Base-by-base conservation (phyloP, 306 rosid species). In the Hylodesmum podocarpum region DNA sequence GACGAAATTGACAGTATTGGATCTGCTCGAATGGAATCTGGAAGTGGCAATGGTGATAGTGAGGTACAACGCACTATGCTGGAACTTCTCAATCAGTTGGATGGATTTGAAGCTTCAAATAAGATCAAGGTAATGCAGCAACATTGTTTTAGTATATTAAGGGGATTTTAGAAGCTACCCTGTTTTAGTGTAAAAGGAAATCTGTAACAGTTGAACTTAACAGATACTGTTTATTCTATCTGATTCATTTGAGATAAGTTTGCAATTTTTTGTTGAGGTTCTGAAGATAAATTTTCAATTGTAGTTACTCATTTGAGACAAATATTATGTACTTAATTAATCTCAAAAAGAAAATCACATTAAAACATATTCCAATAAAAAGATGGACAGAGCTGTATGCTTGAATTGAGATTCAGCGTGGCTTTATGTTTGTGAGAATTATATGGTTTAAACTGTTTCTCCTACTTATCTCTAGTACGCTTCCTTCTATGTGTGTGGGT, bases 1-100 rank as follows among this genome's bases (percentile, higher is more conserved):
- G 99, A 96, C 66, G 99, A 96, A 86, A 96, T 96, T 6, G 99
- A 96, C 78, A 96, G 99, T 50, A 96, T 96, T 75, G 99, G 99
- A 66, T 96, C 99, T 82, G 97, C 99, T 67, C 91, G 99, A 46
- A 96, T 96, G 99, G 99, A 96, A 81, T 96, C 99, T 79, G 99
- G 99, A 51, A 96, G 99, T 84, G 99, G 99, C 54, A 96, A 96
- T 79, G 99, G 99, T 66, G 99, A 96, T 58, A 96, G 99, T 76
- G 99, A 96, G 85, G 99, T 96, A 58, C 99, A 96, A 72, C 91
- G 99, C 9, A 96, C 99, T 59, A 96, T 96, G 99, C 86, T 96
- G 76, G 99, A 96, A 87, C 99, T 96, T 85, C 98, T 96, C 51
- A 96, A 96, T 85, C 99, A 96, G 85, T 82, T 96, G 80, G 99